Evolutionary conservation across 2,329 filamentous ascomycete species (phyloP).

Genomic region (Colletotrichum sp.): DNA sequence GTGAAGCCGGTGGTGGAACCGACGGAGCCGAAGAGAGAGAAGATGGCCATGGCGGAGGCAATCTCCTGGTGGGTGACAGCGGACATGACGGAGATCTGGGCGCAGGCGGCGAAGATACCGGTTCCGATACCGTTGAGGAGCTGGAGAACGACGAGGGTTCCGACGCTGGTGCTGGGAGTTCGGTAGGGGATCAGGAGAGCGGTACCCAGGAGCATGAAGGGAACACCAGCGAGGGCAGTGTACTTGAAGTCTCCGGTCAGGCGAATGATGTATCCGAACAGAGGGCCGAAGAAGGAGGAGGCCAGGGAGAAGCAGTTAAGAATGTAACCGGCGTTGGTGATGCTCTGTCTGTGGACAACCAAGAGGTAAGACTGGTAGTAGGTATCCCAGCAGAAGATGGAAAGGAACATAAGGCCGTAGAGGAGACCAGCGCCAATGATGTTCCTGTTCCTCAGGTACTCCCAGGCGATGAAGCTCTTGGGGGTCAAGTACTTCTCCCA

Average conservation of each 20-base stretch:
- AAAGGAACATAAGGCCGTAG: constrained; percentile 29
- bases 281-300: constrained; percentile 38
- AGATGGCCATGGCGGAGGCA: constrained; percentile 37
- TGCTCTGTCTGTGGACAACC: constrained; percentile 35
- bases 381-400: constrained; percentile 38
- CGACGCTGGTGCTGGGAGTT: constrained; percentile 30
- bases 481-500: constrained; percentile 59
- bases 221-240: constrained; percentile 36
- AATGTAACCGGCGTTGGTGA: constrained; percentile 35
- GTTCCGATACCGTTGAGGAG: constrained; percentile 42
- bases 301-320: constrained; percentile 40
- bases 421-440: constrained; percentile 29
- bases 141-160: constrained; percentile 42
- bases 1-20: constrained; percentile 36
- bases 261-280: constrained; percentile 41
- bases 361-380: constrained; percentile 48
- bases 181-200: constrained; percentile 41
- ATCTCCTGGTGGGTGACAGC: constrained; percentile 35
- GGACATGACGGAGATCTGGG: constrained; percentile 40
- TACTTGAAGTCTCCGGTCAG: constrained; percentile 37
- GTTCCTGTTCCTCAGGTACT: constrained; percentile 46
- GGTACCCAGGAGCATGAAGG: constrained; percentile 32
- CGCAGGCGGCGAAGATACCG: constrained; percentile 37
- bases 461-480: constrained; percentile 56
- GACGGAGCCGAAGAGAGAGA: constrained; percentile 32